These are phyloP conservation scores for Trametes meyenii DNA, from an alignment of 768 basidiomycete species.

Conservation along the genomic window DNA sequence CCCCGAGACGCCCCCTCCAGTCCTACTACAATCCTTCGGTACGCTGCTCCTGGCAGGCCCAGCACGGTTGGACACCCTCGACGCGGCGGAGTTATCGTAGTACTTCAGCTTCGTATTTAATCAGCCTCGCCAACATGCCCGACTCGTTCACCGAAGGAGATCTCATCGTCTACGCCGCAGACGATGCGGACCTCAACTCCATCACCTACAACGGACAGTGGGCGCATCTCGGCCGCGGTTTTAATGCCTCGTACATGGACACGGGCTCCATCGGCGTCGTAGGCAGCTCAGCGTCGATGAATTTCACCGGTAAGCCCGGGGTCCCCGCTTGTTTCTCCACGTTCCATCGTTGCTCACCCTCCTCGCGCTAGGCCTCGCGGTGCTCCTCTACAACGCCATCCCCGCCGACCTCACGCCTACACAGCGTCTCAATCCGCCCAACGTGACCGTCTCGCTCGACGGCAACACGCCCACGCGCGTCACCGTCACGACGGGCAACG, in stretches of 20 bases:
- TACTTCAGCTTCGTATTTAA: not conserved
- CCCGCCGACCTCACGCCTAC: not conserved
- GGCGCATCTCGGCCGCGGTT: not conserved
- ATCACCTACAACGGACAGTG: not conserved
- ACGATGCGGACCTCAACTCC: constrained; percentile 1
- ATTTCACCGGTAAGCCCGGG: not conserved
- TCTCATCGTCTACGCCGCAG: constrained; percentile 4
- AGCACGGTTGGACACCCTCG: not conserved
- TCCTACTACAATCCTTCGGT: too few relatives aligned
- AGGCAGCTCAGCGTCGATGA: not conserved
- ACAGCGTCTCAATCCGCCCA: not conserved
- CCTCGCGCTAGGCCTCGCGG: not conserved
- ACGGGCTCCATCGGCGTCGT: not conserved
- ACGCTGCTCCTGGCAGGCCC: not conserved
- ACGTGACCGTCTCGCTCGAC: constrained; percentile 3
- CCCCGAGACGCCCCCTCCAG: too few relatives aligned
- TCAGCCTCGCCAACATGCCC: not conserved
- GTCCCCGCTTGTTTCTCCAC: too few relatives aligned
- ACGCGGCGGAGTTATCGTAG: not conserved
- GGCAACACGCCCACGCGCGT: not conserved
- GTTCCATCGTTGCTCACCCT: not conserved
- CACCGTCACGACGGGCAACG: not conserved
- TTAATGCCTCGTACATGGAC: not conserved
- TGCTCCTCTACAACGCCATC: not conserved
- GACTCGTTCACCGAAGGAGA: not conserved